phyloP scores from a whole-genome alignment of 192 early-diverging fungal genomes.

The Linnemannia hyalina region DNA sequence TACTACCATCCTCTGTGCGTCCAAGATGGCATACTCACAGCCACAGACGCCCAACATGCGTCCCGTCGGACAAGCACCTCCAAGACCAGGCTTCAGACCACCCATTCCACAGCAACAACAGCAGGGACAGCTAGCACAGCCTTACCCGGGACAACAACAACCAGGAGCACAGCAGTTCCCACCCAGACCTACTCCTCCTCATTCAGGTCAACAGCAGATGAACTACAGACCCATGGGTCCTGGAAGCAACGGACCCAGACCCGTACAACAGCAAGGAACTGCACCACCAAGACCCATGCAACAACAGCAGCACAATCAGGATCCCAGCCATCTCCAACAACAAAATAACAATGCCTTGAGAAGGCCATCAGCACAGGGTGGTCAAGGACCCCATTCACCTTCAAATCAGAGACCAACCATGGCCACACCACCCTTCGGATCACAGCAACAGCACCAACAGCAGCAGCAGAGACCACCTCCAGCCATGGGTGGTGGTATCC shows the following conservation, averaged over 20 bases:
- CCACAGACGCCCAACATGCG: conserved; percentile 36
- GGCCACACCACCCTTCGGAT: conserved; percentile 33
- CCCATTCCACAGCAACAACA: conserved; percentile 27
- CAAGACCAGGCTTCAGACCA: conserved; percentile 46
- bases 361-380: conserved; percentile 22
- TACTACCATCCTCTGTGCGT: background rate
- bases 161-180: conserved; percentile 4
- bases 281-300: background rate
- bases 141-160: background rate
- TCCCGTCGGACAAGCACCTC: conserved; percentile 31
- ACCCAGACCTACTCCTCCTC: background rate
- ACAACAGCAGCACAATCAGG: conserved; percentile 3
- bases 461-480: conserved; percentile 37
- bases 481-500: conserved; percentile 20
- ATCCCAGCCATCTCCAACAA: conserved; percentile 14
- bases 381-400: conserved; percentile 29
- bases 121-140: conserved; percentile 13
- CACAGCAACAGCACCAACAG: conserved; percentile 23
- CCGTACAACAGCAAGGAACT: background rate
- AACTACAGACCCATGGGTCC: conserved; percentile 28
- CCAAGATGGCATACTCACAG: conserved; percentile 46
- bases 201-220: conserved; percentile 23
- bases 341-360: conserved; percentile 29
- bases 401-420: conserved; percentile 43
- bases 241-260: conserved; percentile 28